These are phyloP conservation scores for Microcos paniculata DNA, from an alignment of 345 rosid species.

Conservation along the genomic window DNA sequence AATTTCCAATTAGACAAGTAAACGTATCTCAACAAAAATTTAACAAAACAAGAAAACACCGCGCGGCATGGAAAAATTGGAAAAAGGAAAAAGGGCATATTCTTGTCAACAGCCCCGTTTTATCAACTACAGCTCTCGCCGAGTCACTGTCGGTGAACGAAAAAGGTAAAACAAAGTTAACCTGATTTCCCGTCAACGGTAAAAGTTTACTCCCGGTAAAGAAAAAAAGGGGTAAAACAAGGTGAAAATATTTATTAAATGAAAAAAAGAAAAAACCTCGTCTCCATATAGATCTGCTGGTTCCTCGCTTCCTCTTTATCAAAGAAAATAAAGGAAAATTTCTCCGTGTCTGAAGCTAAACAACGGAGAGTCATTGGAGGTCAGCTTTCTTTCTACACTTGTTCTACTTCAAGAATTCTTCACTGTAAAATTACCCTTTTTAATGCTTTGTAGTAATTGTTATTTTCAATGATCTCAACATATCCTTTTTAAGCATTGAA, in stretches of 20 bases:
- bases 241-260: neutral
- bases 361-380: constrained; percentile 18
- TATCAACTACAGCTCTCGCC: neutral
- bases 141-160: neutral
- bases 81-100: neutral
- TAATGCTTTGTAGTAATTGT: neutral
- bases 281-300: constrained; percentile 18
- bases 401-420: neutral
- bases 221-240: neutral
- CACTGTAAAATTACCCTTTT: neutral
- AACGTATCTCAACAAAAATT: neutral
- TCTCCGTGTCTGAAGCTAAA: neutral
- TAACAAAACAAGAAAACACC: neutral
- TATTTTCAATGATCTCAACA: neutral
- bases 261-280: neutral
- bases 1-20: neutral
- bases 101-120: neutral
- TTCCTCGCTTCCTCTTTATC: constrained; percentile 11
- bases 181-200: neutral
- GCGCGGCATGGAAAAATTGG: neutral
- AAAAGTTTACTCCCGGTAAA: neutral
- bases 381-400: constrained; percentile 1
- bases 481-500: neutral
- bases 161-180: neutral
- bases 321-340: neutral